phyloP scores from a whole-genome alignment of 495 filamentous ascomycete species.

The Geoglossum glabrum region DNA sequence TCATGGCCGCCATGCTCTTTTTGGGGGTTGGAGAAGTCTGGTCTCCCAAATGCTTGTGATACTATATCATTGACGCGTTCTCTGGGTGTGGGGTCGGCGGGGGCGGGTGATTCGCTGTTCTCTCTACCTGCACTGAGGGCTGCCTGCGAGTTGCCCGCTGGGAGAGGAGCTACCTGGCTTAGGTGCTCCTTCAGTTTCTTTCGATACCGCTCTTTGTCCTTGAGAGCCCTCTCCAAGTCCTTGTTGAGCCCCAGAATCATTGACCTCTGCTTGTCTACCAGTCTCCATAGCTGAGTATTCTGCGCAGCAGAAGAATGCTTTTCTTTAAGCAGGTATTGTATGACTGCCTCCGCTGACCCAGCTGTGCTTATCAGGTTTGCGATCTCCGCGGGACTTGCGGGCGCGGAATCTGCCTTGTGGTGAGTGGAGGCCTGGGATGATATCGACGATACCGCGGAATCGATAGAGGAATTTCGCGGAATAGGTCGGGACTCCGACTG shows the following conservation, averaged over 20 bases:
- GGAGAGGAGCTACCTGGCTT: conserved; percentile 24
- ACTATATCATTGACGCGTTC: background rate
- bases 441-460: conserved; percentile 76
- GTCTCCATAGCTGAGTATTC: conserved; percentile 80
- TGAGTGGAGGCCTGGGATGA: conserved; percentile 45
- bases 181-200: conserved; percentile 71
- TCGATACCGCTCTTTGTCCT: conserved; percentile 86
- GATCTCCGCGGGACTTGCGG: conserved; percentile 38
- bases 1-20: background rate
- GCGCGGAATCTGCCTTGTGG: conserved; percentile 37
- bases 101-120: conserved; percentile 9
- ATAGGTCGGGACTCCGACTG: conserved; percentile 22
- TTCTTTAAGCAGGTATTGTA: conserved; percentile 74
- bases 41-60: background rate
- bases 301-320: conserved; percentile 75
- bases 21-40: background rate
- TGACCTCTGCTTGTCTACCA: conserved; percentile 88
- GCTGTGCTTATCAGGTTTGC: conserved; percentile 51
- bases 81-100: conserved; percentile 10
- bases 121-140: background rate
- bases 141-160: background rate
- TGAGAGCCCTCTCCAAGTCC: conserved; percentile 75
- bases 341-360: conserved; percentile 75
- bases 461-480: conserved; percentile 79
- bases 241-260: conserved; percentile 90